Base-by-base conservation (phyloP, 805 yeast species). In the Dipodascopsis uninucleata region DNA sequence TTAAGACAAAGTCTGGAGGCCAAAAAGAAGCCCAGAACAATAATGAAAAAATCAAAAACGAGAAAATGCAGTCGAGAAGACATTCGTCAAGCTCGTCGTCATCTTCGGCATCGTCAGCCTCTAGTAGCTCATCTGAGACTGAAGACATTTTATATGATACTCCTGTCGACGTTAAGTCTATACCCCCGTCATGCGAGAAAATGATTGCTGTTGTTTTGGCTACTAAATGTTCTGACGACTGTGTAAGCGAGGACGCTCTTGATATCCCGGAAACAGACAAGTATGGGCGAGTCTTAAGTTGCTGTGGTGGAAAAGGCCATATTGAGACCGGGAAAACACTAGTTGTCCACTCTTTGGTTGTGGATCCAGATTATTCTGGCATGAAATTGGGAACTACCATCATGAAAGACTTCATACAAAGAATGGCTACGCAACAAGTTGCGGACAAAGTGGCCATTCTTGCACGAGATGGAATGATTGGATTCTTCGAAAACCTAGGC, bases 321-420 rank as follows among this genome's bases (percentile, higher is more conserved):
- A 70, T 74, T 47, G 97, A 90, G 62, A 69, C 75, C 10, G 85
- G 95, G 22, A 68, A 78, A 36, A 70, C 73, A 31, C 78, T 90
- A 47, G 96, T 89, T 2, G 72, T 90, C 38, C 97, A 93, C 63
- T 79, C 93, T 3, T 68, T 90, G 20, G 89, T 79, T 2, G 77
- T 93, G 22, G 79, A 79, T 56, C 85, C 88, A 39, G 49, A 79
- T 31, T 86, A 79, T 74, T 86, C 82, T 62, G 85, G 89, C 47
- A 76, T 79, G 65, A 85, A 85, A 61, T 70, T 93, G 47, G 97
- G 95, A 6, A 78, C 95, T 10, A 70, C 88, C 47, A 68, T 90
- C 60, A 66, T 90, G 58, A 87, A 84, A 56, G 98, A 90, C 66
- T 93, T 85, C 67, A 76, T 89, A 50, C 97, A 93, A 65, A 85